Evolutionary conservation across 2,329 filamentous ascomycete genomes (phyloP), one percentile per base, ranked within the genome.

Genomic region (Colletotrichum liriopes): DNA sequence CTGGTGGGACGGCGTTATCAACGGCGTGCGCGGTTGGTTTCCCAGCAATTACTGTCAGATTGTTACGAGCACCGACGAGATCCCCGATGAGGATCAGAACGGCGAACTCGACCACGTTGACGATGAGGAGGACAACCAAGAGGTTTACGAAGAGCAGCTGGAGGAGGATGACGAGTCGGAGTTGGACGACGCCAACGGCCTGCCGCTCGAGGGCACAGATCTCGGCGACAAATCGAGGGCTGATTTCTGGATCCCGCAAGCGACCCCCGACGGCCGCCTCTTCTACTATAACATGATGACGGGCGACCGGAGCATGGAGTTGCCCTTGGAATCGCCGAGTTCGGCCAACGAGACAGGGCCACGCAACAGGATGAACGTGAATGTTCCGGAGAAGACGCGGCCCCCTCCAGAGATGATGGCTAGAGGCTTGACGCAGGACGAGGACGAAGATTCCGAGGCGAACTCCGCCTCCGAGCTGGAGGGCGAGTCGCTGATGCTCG

Each of bases 201-300:
- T 94, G 61, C 92, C 93, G 7, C 88, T 94, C 61, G 94, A 97
- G 78, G 91, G 91, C 61, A 86, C 87, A 26, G 88, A 88, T 56
- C 82, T 82, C 20, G 79, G 74, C 74, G 92, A 92, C 78, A 93
- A 94, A 79, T 95, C 96, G 77, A 92, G 96, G 80, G 95, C 96
- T 56, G 96, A 97, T 75, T 99, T 97, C 80, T 99, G 96, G 96
- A 98, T 99, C 76, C 96, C 96, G 23, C 96, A 99, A 84, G 96
- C 95, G 18, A 99, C 96, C 0, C 91, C 94, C 1, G 95, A 98
- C 80, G 96, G 96, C 65, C 90, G 95, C 68, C 84, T 99, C 32
- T 99, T 97, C 83, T 99, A 98, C 84, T 98, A 97, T 88, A 99
- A 99, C 82, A 98, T 96, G 74, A 91, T 98, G 85, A 99, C 96